Evolutionary conservation across 1,139 yeast species (phyloP).

Genomic region (Protomyces inouyei): DNA sequence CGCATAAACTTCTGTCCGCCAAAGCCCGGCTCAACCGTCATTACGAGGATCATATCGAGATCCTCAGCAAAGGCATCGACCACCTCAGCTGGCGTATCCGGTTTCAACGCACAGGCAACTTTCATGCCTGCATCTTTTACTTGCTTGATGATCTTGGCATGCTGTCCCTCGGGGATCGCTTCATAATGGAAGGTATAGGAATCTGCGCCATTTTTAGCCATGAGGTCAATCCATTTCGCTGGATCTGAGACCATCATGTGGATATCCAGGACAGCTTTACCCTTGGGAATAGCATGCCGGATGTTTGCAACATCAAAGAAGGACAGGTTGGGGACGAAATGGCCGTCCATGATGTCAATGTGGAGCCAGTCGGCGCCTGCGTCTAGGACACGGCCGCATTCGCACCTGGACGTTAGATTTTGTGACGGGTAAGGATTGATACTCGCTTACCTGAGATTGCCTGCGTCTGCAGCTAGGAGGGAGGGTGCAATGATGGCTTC

Average conservation of each 20-base stretch:
- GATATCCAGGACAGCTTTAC: constrained; percentile 82
- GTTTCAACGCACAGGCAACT: constrained; percentile 93
- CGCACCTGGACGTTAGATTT: constrained; percentile 61
- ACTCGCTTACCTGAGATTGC: background rate
- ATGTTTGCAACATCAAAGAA: constrained; percentile 82
- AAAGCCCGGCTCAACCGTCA: constrained; percentile 43
- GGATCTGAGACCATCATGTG: constrained; percentile 94
- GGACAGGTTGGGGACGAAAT: constrained; percentile 93
- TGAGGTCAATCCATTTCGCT: constrained; percentile 87
- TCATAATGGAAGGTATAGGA: constrained; percentile 96
- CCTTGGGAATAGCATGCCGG: constrained; percentile 70
- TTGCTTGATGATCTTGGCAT: constrained; percentile 56
- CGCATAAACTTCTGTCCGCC: constrained; percentile 89
- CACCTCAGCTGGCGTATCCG: constrained; percentile 85
- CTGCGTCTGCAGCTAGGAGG: constrained; percentile 63
- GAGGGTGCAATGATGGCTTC: constrained; percentile 88
- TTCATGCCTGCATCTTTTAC: constrained; percentile 79
- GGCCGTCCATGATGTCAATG: constrained; percentile 97
- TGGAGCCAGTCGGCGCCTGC: constrained; percentile 93
- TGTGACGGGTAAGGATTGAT: constrained; percentile 51
- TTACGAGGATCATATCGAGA: constrained; percentile 82
- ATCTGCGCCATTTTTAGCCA: constrained; percentile 94
- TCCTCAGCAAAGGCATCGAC: constrained; percentile 68
- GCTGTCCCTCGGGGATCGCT: constrained; percentile 60
- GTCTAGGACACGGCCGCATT: constrained; percentile 73